Base-by-base conservation (phyloP, 2,329 filamentous ascomycete genomes). In the Orbilia quercus region DNA sequence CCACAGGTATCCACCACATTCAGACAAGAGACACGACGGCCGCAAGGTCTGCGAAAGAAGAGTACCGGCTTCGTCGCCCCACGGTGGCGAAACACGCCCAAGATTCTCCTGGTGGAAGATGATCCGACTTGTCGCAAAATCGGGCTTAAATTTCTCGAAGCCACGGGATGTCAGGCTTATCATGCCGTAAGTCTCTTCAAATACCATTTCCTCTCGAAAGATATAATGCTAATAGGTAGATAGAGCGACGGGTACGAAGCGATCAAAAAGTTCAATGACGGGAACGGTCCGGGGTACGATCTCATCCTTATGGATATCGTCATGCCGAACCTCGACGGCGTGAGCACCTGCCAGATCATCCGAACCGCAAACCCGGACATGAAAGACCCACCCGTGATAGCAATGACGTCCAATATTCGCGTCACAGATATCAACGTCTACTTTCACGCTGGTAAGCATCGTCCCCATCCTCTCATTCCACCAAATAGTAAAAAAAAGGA, bases 361-460 rank as follows among this genome's bases (percentile, higher is more conserved):
- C 88, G 94, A 59, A 87, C 88, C 38, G 40, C 31, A 9, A 63
- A 48, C 16, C 69, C 53, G 14, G 60, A 65, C 11, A 65, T 65
- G 60, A 55, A 48, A 34, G 87, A 89, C 4, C 89, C 91, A 18
- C 95, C 95, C 0, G 96, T 99, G 78, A 91, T 99, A 69, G 95
- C 95, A 50, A 98, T 99, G 95, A 99, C 95, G 1, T 97, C 94
- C 2, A 99, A 98, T 79, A 98, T 99, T 76, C 88, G 95, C 76
- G 93, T 92, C 73, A 94, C 97, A 78, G 95, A 99, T 80, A 96
- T 98, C 74, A 91, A 94, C 60, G 93, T 96, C 82, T 99, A 99
- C 80, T 98, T 97, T 82, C 89, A 94, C 78, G 93, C 96, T 82
- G 95, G 93, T 95, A 85, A 84, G 89, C 20, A 48, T n/a, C 9